Evolutionary conservation across 805 yeast species (phyloP).

Genomic region (Tanozyma kutaoensis): DNA sequence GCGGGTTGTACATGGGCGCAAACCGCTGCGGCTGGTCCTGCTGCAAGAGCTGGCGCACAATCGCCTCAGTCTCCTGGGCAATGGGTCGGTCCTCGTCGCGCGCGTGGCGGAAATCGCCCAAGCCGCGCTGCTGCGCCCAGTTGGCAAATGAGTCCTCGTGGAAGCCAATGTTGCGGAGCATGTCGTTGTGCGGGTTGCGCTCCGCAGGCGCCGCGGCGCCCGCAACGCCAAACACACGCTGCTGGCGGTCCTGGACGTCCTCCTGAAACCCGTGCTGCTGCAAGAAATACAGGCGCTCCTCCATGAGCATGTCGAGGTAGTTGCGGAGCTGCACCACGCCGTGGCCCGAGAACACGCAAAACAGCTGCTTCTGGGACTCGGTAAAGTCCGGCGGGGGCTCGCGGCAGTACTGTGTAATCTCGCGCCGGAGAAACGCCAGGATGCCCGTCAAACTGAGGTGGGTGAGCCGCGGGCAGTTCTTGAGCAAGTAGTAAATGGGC

Average conservation of each 20-base stretch:
- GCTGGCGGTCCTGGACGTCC: too few species aligned
- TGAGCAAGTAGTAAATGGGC: constrained; percentile 64
- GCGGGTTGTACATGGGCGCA: constrained; percentile 4
- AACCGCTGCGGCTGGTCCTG: constrained; percentile 5
- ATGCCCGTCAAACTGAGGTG: constrained; percentile 91
- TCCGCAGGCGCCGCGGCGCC: too few species aligned
- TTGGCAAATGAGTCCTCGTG: too few species aligned
- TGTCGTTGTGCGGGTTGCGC: too few species aligned
- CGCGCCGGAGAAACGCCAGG: constrained; percentile 74
- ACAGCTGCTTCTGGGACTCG: constrained; percentile 68
- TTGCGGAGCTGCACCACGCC: constrained; percentile 72
- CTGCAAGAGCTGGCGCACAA: constrained; percentile 5
- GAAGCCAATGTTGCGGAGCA: too few species aligned
- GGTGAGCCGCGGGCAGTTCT: constrained; percentile 74
- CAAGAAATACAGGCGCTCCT: constrained; percentile 6
- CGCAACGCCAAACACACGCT: too few species aligned
- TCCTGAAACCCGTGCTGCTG: constrained; percentile 6
- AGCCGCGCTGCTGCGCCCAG: constrained; percentile 15
- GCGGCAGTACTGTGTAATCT: constrained; percentile 77
- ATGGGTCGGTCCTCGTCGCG: constrained; percentile 1
- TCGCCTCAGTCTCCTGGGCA: constrained; percentile 6
- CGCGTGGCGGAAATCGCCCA: constrained; percentile 10
- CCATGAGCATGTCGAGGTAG: constrained; percentile 33
- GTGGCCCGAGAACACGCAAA: constrained; percentile 88
- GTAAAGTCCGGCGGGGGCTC: constrained; percentile 89